Percentiles rank a stretch among this genome's conserved stretches.
These are phyloP conservation scores for Cylindrotheca fusiformis DNA, from an alignment of 108 stramenopile genomes.

Conservation along the genomic window DNA sequence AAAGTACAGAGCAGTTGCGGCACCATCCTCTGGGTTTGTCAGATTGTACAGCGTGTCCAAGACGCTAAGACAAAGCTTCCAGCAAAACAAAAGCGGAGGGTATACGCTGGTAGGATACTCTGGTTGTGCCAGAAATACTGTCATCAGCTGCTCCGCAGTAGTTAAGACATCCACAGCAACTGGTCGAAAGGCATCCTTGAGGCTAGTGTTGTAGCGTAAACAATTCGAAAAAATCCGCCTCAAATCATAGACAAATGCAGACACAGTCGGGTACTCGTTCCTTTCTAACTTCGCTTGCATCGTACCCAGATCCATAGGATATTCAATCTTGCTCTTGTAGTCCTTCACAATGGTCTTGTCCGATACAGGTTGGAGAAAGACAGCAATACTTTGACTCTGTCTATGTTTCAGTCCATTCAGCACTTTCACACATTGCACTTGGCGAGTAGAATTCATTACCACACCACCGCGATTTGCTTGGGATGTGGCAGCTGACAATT, in stretches of 20 bases:
- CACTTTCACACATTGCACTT: slow-evolving; percentile 67
- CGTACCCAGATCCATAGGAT: slow-evolving; percentile 76
- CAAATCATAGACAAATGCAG: slow-evolving; percentile 71
- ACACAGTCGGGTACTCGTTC: slow-evolving; percentile 54
- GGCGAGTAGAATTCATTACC: slow-evolving; percentile 48
- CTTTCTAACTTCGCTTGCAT: slow-evolving; percentile 74
- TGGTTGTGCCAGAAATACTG: slow-evolving; percentile 55
- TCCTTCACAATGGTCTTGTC: slow-evolving; percentile 73
- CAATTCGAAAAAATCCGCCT: slow-evolving; percentile 80
- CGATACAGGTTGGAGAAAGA: slow-evolving; percentile 70
- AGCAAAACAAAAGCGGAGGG: slow-evolving; percentile 72
- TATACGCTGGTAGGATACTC: slow-evolving; percentile 53
- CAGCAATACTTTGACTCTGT: slow-evolving; percentile 41
- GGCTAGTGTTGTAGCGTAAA: slow-evolving; percentile 73
- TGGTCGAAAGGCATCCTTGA: slow-evolving; percentile 61
- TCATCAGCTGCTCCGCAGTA: slow-evolving; percentile 59
- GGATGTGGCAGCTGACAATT: not conserved
- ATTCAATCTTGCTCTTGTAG: slow-evolving; percentile 69
- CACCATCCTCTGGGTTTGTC: slow-evolving; percentile 63
- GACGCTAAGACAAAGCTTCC: slow-evolving; percentile 66
- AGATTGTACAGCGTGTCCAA: slow-evolving; percentile 62
- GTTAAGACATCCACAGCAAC: slow-evolving; percentile 51
- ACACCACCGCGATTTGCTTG: not conserved
- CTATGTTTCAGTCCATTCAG: slow-evolving; percentile 63
- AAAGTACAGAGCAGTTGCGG: slow-evolving; percentile 75